Evolutionary conservation across 164 flowering plant genomes (phyloP), one percentile per base, ranked within the genome.

Genomic region (Malania oleifera): DNA sequence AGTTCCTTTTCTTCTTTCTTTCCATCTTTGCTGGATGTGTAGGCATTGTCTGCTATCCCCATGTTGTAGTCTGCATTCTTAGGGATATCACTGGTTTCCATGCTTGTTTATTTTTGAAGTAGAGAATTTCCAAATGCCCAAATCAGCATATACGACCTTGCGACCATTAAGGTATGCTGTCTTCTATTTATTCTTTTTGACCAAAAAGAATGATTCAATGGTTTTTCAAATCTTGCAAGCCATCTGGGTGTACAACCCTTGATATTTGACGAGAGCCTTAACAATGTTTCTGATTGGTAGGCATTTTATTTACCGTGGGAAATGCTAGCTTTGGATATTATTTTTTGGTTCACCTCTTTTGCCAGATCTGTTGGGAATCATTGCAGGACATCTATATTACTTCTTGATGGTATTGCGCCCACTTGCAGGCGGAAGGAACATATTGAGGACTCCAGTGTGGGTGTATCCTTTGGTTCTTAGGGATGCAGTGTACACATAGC

Each of bases 241-340:
- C n/a, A n/a, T n/a, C n/a, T n/a, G n/a, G n/a, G n/a, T n/a, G n/a
- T n/a, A n/a, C n/a, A n/a, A n/a, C n/a, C n/a, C n/a, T n/a, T n/a
- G n/a, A n/a, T n/a, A n/a, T n/a, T n/a, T n/a, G n/a, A n/a, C n/a
- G n/a, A n/a, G n/a, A n/a, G n/a, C n/a, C n/a, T n/a, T n/a, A n/a
- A n/a, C n/a, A n/a, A n/a, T n/a, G n/a, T n/a, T n/a, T n/a, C n/a
- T n/a, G n/a, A n/a, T n/a, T n/a, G n/a, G 59, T 87, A 95, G 99
- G 97, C 95, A 46, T 95, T 95, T 73, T 95, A 95, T 70, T 73
- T 95, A 20, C 99, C 99, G 46, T 95, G 97, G 99, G 87, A 91
- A 49, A 91, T 95, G 97, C 93, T 95, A 44, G 90, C 71, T 25
- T 64, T 95, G 71, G 99, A 95, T 71, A 95, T 89, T 54, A 77